Conservation (phyloP, 495 filamentous ascomycete genomes). For the Schizothecium vesticola region DNA sequence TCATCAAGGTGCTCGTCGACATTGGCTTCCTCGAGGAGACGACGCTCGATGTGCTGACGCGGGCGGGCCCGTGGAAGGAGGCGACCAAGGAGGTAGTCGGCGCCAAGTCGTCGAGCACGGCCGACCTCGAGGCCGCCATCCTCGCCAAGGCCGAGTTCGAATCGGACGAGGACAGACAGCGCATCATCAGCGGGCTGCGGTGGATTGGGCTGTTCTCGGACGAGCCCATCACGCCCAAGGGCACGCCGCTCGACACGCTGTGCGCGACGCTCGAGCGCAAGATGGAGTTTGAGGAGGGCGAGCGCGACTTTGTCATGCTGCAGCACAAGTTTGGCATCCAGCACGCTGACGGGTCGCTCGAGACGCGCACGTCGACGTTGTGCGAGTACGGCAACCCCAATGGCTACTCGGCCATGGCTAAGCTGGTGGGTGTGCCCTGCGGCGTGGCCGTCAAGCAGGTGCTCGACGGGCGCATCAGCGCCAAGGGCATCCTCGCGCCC, state of each 20-base stretch:
- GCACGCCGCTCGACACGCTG: slow-evolving; percentile 82
- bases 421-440: slow-evolving; percentile 42
- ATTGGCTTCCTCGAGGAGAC: slow-evolving; percentile 77
- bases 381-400: slow-evolving; percentile 79
- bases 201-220: slow-evolving; percentile 89
- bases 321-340: slow-evolving; percentile 92
- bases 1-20: slow-evolving; percentile 80
- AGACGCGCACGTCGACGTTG: slow-evolving; percentile 76
- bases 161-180: slow-evolving; percentile 64
- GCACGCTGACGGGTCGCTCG: slow-evolving; percentile 60
- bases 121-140: slow-evolving; percentile 68
- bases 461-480: slow-evolving; percentile 70
- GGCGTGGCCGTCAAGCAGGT: slow-evolving; percentile 68
- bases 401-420: slow-evolving; percentile 88
- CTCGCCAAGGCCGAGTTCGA: slow-evolving; percentile 68
- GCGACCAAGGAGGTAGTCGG: slow-evolving; percentile 69
- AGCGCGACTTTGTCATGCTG: slow-evolving; percentile 79
- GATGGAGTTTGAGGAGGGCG: slow-evolving; percentile 79
- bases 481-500: slow-evolving; percentile 78
- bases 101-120: slow-evolving; percentile 53
- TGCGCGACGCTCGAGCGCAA: slow-evolving; percentile 87
- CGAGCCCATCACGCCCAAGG: slow-evolving; percentile 62
- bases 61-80: slow-evolving; percentile 69
- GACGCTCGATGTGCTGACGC: slow-evolving; percentile 53
- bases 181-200: slow-evolving; percentile 68